Percentiles rank a stretch among this genome's conserved stretches.
These are phyloP conservation scores for Fusarium pilosicola DNA, from an alignment of 2,329 filamentous ascomycete species.

Conservation along the genomic window DNA sequence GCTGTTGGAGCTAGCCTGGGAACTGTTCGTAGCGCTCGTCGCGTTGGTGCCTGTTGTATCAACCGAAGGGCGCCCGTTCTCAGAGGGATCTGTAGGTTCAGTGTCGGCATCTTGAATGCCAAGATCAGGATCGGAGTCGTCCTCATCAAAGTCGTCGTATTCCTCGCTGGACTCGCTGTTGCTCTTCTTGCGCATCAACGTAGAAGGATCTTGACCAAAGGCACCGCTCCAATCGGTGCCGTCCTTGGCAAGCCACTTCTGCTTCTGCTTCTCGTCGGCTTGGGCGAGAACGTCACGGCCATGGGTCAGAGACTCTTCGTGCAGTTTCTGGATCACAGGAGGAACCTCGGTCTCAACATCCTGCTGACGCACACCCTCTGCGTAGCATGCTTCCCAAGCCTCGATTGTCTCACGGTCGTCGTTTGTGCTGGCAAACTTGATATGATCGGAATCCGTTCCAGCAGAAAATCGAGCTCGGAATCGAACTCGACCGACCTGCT, in stretches of 20 bases:
- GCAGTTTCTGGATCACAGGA: slow-evolving; percentile 75
- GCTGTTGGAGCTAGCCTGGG: slow-evolving; percentile 49
- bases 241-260: slow-evolving; percentile 80
- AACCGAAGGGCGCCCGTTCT: slow-evolving; percentile 50
- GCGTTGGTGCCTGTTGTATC: slow-evolving; percentile 49
- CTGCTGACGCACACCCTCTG: slow-evolving; percentile 82
- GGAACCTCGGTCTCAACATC: slow-evolving; percentile 80
- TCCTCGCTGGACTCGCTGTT: slow-evolving; percentile 51
- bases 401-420: slow-evolving; percentile 93
- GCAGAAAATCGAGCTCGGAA: slow-evolving; percentile 88
- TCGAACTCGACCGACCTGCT: slow-evolving; percentile 82
- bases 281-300: slow-evolving; percentile 83
- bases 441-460: slow-evolving; percentile 87
- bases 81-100: slow-evolving; percentile 43
- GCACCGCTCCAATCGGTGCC: slow-evolving; percentile 89
- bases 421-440: slow-evolving; percentile 85
- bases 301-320: slow-evolving; percentile 82
- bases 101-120: slow-evolving; percentile 67
- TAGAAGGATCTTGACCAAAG: slow-evolving; percentile 80
- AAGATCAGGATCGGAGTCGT: slow-evolving; percentile 60
- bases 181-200: slow-evolving; percentile 51
- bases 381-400: slow-evolving; percentile 90
- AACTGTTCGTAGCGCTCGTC: slow-evolving; percentile 47
- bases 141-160: slow-evolving; percentile 53
- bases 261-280: slow-evolving; percentile 75